These are phyloP conservation scores for Ajuga reptans DNA, from an alignment of 305 asterid genomes.

Conservation along the genomic window DNA sequence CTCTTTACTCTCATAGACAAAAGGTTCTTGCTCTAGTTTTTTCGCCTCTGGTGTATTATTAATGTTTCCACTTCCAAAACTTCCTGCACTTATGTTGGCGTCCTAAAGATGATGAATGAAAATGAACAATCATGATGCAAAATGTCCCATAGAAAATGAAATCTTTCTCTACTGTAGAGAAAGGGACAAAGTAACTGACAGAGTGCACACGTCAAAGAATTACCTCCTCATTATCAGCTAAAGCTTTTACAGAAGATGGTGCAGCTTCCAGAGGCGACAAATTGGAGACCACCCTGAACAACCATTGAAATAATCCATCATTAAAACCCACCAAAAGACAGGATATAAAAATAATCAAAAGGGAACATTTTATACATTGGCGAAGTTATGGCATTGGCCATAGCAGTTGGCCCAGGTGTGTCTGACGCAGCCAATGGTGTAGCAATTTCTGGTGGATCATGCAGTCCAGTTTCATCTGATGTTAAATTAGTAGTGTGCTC, in stretches of 20 bases:
- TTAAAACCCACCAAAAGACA: slow-evolving; percentile 18
- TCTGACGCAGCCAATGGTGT: slow-evolving; percentile 30
- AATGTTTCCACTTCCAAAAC: slow-evolving; percentile 34
- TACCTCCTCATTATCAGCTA: slow-evolving; percentile 47
- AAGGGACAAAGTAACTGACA: slow-evolving; percentile 12
- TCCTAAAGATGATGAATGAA: slow-evolving; percentile 39
- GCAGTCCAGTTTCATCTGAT: slow-evolving; percentile 32
- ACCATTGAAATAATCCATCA: slow-evolving; percentile 21
- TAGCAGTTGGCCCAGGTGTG: slow-evolving; percentile 29
- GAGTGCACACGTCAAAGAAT: slow-evolving; percentile 11
- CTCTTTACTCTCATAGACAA: slow-evolving; percentile 72
- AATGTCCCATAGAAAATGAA: neutral
- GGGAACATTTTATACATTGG: slow-evolving; percentile 39
- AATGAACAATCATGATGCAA: slow-evolving; percentile 7
- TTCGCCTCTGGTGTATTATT: slow-evolving; percentile 44
- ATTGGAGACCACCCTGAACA: slow-evolving; percentile 38
- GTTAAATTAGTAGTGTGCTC: slow-evolving; percentile 35
- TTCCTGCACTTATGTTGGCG: slow-evolving; percentile 32
- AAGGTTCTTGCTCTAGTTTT: slow-evolving; percentile 45
- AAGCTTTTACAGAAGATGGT: slow-evolving; percentile 31
- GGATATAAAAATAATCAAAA: slow-evolving; percentile 9
- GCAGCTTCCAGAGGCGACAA: slow-evolving; percentile 39
- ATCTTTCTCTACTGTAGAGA: neutral
- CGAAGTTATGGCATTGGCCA: slow-evolving; percentile 27
- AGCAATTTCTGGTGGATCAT: slow-evolving; percentile 34